Evolutionary conservation across 2,329 filamentous ascomycete genomes (phyloP).

Genomic region (Ophiosphaerella herpotricha): DNA sequence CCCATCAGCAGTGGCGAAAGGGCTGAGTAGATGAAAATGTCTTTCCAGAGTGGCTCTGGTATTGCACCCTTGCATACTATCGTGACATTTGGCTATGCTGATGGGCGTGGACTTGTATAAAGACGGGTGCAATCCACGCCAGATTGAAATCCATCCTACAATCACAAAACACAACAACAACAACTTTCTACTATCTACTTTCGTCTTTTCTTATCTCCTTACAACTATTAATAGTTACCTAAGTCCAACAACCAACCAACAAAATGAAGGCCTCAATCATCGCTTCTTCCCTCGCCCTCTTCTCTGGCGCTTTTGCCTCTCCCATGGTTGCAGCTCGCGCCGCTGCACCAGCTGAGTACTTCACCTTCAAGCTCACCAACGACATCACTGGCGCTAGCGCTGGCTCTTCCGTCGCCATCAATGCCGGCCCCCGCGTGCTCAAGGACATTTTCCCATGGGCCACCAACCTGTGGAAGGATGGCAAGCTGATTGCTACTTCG

Average conservation of each 20-base stretch:
- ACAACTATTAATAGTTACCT: constrained; percentile 7
- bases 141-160: constrained; percentile 9
- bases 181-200: constrained; percentile 9
- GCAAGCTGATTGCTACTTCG: constrained; percentile 18
- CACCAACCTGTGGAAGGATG: constrained; percentile 9
- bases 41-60: neutral
- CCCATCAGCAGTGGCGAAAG: neutral
- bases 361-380: constrained; percentile 21
- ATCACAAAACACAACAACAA: constrained; percentile 11
- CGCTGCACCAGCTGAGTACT: neutral
- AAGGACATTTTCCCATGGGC: constrained; percentile 15
- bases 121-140: neutral
- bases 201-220: constrained; percentile 7
- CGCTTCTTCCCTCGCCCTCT: constrained; percentile 13
- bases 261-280: constrained; percentile 26
- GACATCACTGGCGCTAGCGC: constrained; percentile 20
- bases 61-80: neutral
- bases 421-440: constrained; percentile 10
- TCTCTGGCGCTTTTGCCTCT: constrained; percentile 19
- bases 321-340: constrained; percentile 13
- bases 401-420: constrained; percentile 8
- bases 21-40: neutral
- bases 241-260: constrained; percentile 6
- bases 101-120: constrained; percentile 4
- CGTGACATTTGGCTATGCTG: neutral